Conservation (phyloP, 202 grass and related monocot genomes). For the Alloteropsis angusta region DNA sequence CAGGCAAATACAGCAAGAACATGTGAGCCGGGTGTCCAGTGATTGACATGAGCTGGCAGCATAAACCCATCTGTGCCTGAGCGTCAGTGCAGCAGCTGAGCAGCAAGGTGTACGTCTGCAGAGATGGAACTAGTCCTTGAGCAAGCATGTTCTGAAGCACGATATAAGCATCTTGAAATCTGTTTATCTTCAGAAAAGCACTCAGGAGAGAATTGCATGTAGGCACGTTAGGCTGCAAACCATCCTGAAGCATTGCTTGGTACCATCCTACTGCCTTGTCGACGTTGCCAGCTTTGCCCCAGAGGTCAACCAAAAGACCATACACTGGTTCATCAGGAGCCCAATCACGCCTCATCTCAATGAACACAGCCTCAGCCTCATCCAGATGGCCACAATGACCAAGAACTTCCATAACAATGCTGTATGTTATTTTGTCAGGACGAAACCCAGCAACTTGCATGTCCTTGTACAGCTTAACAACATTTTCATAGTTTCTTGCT, state of each 20-base stretch:
- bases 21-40: constrained; percentile 88
- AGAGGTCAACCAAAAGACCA: constrained; percentile 90
- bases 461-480: constrained; percentile 92
- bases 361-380: constrained; percentile 73
- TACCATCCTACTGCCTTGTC: constrained; percentile 81
- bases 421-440: constrained; percentile 97
- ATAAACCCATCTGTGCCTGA: constrained; percentile 47
- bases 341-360: constrained; percentile 86
- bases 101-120: constrained; percentile 88
- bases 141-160: constrained; percentile 75
- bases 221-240: constrained; percentile 79
- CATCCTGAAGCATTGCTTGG: constrained; percentile 76
- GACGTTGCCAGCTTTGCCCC: constrained; percentile 88
- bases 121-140: constrained; percentile 68
- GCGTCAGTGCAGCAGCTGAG: constrained; percentile 74
- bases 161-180: constrained; percentile 59
- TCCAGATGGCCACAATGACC: constrained; percentile 78
- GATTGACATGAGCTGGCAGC: constrained; percentile 76
- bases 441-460: constrained; percentile 84
- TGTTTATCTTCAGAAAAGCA: constrained; percentile 66
- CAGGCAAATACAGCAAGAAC: constrained; percentile 77
- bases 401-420: constrained; percentile 90
- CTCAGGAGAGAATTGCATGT: constrained; percentile 90
- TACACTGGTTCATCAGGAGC: constrained; percentile 89
- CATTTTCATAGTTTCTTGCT: constrained; percentile 78